phyloP scores from a whole-genome alignment of 2,329 filamentous ascomycete genomes.

The Xylariaceae sp. region DNA sequence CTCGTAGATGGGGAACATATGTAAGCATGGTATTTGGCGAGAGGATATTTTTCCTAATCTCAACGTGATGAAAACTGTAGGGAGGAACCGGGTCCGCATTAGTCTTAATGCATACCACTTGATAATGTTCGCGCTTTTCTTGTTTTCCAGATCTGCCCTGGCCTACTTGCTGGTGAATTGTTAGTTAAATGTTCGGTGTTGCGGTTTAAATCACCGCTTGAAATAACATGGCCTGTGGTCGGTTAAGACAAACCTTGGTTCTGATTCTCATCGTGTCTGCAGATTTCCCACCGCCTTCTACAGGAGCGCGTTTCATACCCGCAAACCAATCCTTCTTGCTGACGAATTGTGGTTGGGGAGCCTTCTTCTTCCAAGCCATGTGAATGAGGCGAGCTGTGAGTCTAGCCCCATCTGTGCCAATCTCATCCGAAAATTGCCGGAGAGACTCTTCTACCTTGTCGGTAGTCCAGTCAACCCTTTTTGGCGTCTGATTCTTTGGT shows the following conservation, averaged over 20 bases:
- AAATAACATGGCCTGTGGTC: background rate
- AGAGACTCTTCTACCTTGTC: constrained; percentile 48
- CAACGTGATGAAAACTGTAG: constrained; percentile 62
- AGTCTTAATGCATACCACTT: constrained; percentile 51
- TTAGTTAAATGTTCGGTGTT: constrained; percentile 6
- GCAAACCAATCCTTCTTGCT: constrained; percentile 53
- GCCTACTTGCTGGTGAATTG: constrained; percentile 44
- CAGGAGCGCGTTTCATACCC: constrained; percentile 42
- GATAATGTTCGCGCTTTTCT: constrained; percentile 48
- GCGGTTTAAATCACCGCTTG: background rate
- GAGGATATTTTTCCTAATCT: constrained; percentile 61
- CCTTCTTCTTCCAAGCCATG: constrained; percentile 46
- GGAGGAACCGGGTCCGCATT: constrained; percentile 56
- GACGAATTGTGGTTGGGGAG: constrained; percentile 43
- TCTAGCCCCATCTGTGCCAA: constrained; percentile 49
- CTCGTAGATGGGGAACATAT: constrained; percentile 62
- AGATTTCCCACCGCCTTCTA: constrained; percentile 33
- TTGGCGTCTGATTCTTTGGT: constrained; percentile 39
- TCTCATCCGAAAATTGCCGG: constrained; percentile 44
- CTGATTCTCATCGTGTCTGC: constrained; percentile 51
- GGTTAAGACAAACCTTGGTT: constrained; percentile 47
- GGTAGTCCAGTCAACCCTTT: constrained; percentile 45
- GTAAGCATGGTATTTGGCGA: constrained; percentile 63
- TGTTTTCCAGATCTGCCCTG: constrained; percentile 43
- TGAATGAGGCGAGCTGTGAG: constrained; percentile 49